Percentiles rank a stretch among this genome's conserved stretches.
These are phyloP conservation scores for Phytophthora capsici DNA, from an alignment of 352 stramenopile species.

Conservation along the genomic window DNA sequence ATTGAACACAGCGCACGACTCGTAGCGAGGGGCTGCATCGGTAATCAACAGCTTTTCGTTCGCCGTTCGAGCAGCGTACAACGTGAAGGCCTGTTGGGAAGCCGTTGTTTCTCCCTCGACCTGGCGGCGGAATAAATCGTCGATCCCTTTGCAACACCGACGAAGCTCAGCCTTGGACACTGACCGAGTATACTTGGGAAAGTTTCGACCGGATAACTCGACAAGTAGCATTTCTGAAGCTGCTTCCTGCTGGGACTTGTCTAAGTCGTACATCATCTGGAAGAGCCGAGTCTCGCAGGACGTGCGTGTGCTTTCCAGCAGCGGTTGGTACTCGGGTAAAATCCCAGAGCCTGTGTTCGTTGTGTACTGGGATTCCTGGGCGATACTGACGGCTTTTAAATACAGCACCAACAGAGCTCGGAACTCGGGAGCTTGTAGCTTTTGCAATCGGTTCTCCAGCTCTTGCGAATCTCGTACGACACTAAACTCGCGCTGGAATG, in stretches of 20 bases:
- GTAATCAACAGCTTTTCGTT: conserved; percentile 69
- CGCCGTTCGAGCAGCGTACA: conserved; percentile 40
- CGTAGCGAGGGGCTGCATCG: conserved; percentile 67
- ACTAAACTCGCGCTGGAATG: conserved; percentile 60
- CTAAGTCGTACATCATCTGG: conserved; percentile 68
- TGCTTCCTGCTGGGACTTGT: conserved; percentile 56
- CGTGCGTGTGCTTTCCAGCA: conserved; percentile 57
- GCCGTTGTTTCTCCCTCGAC: conserved; percentile 34
- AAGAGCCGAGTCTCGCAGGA: conserved; percentile 68
- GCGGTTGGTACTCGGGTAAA: conserved; percentile 52
- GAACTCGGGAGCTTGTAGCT: conserved; percentile 46
- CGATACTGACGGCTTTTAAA: conserved; percentile 44
- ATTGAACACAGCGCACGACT: conserved; percentile 60
- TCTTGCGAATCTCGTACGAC: conserved; percentile 36
- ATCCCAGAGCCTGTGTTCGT: conserved; percentile 38
- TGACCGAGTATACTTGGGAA: conserved; percentile 63
- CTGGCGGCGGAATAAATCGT: conserved; percentile 54
- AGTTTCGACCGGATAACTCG: conserved; percentile 64
- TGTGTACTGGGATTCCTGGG: conserved; percentile 44
- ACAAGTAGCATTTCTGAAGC: conserved; percentile 52
- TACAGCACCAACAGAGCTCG: conserved; percentile 59
- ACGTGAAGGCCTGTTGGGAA: conserved; percentile 58
- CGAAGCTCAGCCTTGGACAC: conserved; percentile 63
- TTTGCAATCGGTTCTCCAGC: conserved; percentile 47
- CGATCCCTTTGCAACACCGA: conserved; percentile 52